A percentile compares a stretch with the other conserved stretches of the same genome.
Conservation (phyloP, 2,329 filamentous ascomycete species). For the Calcarisporium arbuscula region DNA sequence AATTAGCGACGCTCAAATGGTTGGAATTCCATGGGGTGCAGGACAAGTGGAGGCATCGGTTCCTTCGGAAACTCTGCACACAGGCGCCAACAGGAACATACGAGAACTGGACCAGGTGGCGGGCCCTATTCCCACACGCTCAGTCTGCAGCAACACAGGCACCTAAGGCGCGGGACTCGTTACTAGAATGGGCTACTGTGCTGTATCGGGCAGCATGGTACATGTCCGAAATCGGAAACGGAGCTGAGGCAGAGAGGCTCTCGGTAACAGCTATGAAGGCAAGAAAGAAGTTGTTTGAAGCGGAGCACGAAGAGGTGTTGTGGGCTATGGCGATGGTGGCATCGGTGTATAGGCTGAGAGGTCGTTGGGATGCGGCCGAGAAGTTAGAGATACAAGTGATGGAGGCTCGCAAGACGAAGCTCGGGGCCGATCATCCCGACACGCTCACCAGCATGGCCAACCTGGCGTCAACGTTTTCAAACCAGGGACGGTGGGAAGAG, state of each 20-base stretch:
- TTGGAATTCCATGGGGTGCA: constrained; percentile 9
- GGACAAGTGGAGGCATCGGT: constrained; percentile 9
- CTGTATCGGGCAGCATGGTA: constrained; percentile 15
- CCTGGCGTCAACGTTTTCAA: constrained; percentile 1
- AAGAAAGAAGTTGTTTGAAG: constrained; percentile 7
- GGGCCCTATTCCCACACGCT: constrained; percentile 15
- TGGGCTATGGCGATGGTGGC: constrained; percentile 7
- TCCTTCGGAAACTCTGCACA: constrained; percentile 11
- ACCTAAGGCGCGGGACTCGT: constrained; percentile 8
- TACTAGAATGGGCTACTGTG: constrained; percentile 13
- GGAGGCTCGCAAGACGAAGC: constrained; percentile 6
- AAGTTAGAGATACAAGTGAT: constrained; percentile 10
- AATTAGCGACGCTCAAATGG: constrained; percentile 21
- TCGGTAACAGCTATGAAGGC: constrained; percentile 11
- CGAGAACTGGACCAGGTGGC: constrained; percentile 15
- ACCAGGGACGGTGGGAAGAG: constrained; percentile 2
- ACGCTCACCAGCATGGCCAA: constrained; percentile 1
- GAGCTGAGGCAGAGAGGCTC: constrained; percentile 6
- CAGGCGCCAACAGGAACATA: constrained; percentile 13
- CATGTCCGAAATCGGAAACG: constrained; percentile 9
- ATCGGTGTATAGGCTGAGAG: constrained; percentile 5
- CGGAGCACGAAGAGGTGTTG: constrained; percentile 7
- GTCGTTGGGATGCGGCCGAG: constrained; percentile 10
- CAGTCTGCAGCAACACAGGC: constrained; percentile 9
- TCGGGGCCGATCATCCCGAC: constrained; percentile 12